Base-by-base conservation (phyloP, 768 basidiomycete genomes). In the Pluteus cervinus region DNA sequence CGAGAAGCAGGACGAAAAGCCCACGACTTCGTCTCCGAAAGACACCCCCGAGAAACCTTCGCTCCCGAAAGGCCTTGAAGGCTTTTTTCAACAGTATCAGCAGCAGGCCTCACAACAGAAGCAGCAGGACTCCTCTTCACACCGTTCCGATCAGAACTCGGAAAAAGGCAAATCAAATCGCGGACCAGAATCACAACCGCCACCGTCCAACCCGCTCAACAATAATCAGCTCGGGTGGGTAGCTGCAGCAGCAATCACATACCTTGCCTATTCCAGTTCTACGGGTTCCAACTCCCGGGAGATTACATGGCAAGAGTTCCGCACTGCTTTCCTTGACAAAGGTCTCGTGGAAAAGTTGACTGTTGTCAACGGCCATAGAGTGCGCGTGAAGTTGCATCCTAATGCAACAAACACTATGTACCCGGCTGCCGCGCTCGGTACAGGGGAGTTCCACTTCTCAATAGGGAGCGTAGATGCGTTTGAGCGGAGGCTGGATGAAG, bases 291-390 rank as follows among this genome's bases (percentile, higher is more conserved):
- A 65, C 17, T 77, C 84, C 1, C 78, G 86, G 42, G 96, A 99
- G 64, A 98, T 99, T 48, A 99, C 96, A 46, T 99, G 96, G 94
- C 93, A 97, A 63, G 96, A 98, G 62, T 99, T 99, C 69, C 81
- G 92, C 36, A 93, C 89, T 30, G 90, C 91, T 7, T 90, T 99
- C 69, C 82, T 99, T 31, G 86, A 94, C 62, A 92, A 93, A 56
- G 94, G 91, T 29, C 76, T 97, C 37, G 94, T 99, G 24, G 92
- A 97, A 49, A 91, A 81, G 53, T 80, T 98, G 40, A 75, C 80
- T 37, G 94, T 98, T 42, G 75, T 97, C 55, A 98, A 97, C 58
- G 78, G 89, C 20, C 76, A 77, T 44, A 85, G 76, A 53, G 94
- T 98, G 39, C 86, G 93, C 40, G 82, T 98, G 51, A 86, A 89